These are phyloP conservation scores for Oligophagozyma castellii DNA, from an alignment of 1,139 yeast genomes.

Conservation along the genomic window DNA sequence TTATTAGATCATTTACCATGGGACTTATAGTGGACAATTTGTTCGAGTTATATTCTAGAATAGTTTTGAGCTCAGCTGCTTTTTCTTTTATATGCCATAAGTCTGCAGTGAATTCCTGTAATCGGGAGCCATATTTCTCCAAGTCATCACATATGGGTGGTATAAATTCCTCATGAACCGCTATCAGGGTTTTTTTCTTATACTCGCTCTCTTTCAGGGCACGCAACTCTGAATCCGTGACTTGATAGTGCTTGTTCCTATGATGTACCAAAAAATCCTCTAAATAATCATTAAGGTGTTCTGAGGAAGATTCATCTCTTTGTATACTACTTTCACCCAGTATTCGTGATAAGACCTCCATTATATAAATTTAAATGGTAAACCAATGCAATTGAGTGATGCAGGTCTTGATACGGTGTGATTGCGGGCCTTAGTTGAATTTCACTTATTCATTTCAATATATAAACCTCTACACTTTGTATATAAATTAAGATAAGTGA, in stretches of 20 bases:
- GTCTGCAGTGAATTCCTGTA: conserved; percentile 45
- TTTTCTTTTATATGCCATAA: conserved; percentile 43
- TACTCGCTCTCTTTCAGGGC: conserved; percentile 10
- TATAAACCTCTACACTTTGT: too few species aligned
- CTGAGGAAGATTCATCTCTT: too few species aligned
- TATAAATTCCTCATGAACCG: conserved; percentile 10
- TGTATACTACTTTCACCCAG: too few species aligned
- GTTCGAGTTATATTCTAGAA: conserved; percentile 40
- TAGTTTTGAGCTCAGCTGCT: conserved; percentile 43
- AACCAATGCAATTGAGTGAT: too few species aligned
- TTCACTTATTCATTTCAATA: too few species aligned
- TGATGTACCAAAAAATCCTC: conserved; percentile 1
- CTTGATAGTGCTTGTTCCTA: not conserved
- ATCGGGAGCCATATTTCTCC: conserved; percentile 38
- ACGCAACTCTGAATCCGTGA: conserved; percentile 2
- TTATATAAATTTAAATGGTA: too few species aligned
- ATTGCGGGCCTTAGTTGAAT: too few species aligned
- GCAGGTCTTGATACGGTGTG: too few species aligned
- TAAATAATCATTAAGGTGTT: not conserved
- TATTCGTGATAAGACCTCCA: too few species aligned
- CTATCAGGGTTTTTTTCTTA: conserved; percentile 10
- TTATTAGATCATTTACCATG: conserved; percentile 53
- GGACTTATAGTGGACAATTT: conserved; percentile 50
- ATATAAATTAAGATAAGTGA: too few species aligned
- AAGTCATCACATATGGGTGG: conserved; percentile 18